Conservation (phyloP, 1,139 yeast genomes). For the Candida neerlandica region DNA sequence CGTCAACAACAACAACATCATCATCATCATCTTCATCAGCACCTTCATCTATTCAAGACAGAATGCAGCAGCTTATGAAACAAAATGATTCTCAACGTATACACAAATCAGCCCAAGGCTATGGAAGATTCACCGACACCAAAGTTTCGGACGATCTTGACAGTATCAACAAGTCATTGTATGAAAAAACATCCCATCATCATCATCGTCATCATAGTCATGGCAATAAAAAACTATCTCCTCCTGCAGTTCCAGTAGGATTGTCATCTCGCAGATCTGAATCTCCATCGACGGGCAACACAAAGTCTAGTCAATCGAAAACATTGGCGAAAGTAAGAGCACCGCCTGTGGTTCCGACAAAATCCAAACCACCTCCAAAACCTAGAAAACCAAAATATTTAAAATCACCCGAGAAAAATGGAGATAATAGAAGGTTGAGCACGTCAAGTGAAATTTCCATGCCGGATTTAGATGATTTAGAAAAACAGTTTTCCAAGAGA, state of each 20-base stretch:
- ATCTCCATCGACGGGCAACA: neutral
- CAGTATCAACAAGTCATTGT: constrained; percentile 33
- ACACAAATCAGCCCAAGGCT: constrained; percentile 69
- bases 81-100: constrained; percentile 49
- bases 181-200: constrained; percentile 6
- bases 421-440: constrained; percentile 33
- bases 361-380: constrained; percentile 57
- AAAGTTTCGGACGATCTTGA: constrained; percentile 40
- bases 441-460: constrained; percentile 46
- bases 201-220: constrained; percentile 5
- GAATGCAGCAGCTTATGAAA: constrained; percentile 63
- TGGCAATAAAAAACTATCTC: constrained; percentile 18
- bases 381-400: constrained; percentile 63
- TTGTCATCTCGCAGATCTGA: constrained; percentile 21
- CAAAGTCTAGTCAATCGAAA: constrained; percentile 1
- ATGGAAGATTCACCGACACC: constrained; percentile 65
- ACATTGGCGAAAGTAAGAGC: constrained; percentile 4
- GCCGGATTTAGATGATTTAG: constrained; percentile 59
- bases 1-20: neutral
- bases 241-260: constrained; percentile 38
- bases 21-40: constrained; percentile 18
- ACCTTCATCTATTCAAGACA: constrained; percentile 59
- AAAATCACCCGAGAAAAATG: constrained; percentile 33
- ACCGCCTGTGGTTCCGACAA: neutral
- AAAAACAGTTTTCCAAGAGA: constrained; percentile 52